A percentile compares a stretch with the other conserved stretches of the same genome.
phyloP scores from a whole-genome alignment of 1,284 basidiomycete species.

The Mycocalia duriaeana region DNA sequence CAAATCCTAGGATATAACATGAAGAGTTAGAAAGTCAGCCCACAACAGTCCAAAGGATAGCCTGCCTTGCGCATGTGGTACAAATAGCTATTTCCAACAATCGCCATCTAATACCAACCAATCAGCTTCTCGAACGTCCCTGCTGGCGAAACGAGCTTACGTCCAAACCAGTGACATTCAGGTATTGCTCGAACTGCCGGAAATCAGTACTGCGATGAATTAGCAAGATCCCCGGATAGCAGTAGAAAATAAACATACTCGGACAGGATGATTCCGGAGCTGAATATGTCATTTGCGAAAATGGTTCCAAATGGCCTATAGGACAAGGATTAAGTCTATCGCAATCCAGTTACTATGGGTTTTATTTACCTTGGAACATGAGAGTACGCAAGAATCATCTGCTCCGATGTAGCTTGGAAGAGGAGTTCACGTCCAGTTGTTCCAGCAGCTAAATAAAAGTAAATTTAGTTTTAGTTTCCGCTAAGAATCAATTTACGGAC shows the following conservation, averaged over 20 bases:
- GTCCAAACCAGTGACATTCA: conserved; percentile 83
- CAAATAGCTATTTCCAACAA: conserved; percentile 90
- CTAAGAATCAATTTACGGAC: conserved; percentile 30
- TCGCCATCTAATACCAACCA: conserved; percentile 70
- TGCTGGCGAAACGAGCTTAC: conserved; percentile 36
- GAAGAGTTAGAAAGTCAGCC: background rate
- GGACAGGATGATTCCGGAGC: conserved; percentile 85
- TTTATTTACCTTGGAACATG: conserved; percentile 68
- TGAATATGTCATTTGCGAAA: conserved; percentile 91
- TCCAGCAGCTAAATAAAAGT: conserved; percentile 63
- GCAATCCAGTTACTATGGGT: too few species aligned
- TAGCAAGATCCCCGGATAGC: conserved; percentile 1
- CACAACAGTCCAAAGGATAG: background rate
- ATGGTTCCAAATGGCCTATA: conserved; percentile 84
- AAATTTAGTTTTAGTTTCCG: background rate
- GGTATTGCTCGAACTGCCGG: conserved; percentile 89
- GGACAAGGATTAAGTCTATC: too few species aligned
- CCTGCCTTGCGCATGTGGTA: conserved; percentile 82
- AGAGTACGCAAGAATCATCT: conserved; percentile 91
- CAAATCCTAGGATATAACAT: conserved; percentile 45
- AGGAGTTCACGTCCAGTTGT: conserved; percentile 85
- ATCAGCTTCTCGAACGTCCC: background rate
- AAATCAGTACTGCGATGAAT: conserved; percentile 73
- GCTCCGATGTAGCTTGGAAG: conserved; percentile 92
- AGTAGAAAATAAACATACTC: conserved; percentile 52